These are phyloP conservation scores for Boletellus sp. DNA, from an alignment of 768 basidiomycete species.

Conservation along the genomic window DNA sequence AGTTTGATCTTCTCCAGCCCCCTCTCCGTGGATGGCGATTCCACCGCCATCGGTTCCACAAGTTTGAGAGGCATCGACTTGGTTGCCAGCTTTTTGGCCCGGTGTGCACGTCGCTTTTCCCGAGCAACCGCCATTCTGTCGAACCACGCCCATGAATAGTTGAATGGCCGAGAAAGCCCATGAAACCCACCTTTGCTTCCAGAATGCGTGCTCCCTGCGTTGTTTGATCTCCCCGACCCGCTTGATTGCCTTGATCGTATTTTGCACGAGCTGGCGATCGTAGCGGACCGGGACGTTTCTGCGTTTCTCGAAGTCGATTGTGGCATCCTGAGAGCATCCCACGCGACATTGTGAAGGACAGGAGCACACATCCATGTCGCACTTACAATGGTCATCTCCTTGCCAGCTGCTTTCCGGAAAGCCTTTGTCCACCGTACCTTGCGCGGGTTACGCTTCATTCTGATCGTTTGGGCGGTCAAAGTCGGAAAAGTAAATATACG, in stretches of 20 bases:
- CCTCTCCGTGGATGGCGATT: constrained; percentile 44
- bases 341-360: not conserved
- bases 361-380: constrained; percentile 3
- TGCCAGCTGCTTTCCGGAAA: constrained; percentile 96
- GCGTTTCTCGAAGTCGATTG: constrained; percentile 98
- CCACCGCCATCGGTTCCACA: constrained; percentile 54
- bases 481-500: not conserved
- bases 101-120: constrained; percentile 72
- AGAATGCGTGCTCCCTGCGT: constrained; percentile 90
- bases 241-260: constrained; percentile 95
- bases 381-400: constrained; percentile 97
- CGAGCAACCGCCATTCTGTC: constrained; percentile 80
- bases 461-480: constrained; percentile 28
- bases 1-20: constrained; percentile 79
- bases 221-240: constrained; percentile 88
- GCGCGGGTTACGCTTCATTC: constrained; percentile 99
- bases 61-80: constrained; percentile 57
- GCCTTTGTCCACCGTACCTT: constrained; percentile 99
- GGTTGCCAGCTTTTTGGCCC: constrained; percentile 58
- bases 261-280: constrained; percentile 88
- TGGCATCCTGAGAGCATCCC: constrained; percentile 72
- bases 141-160: not conserved
- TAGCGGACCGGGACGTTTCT: constrained; percentile 97
- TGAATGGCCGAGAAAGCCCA: not conserved
- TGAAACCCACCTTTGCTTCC: constrained; percentile 75